These are phyloP conservation scores for Ophiostoma australiae DNA, from an alignment of 2,329 filamentous ascomycete species.

Conservation along the genomic window DNA sequence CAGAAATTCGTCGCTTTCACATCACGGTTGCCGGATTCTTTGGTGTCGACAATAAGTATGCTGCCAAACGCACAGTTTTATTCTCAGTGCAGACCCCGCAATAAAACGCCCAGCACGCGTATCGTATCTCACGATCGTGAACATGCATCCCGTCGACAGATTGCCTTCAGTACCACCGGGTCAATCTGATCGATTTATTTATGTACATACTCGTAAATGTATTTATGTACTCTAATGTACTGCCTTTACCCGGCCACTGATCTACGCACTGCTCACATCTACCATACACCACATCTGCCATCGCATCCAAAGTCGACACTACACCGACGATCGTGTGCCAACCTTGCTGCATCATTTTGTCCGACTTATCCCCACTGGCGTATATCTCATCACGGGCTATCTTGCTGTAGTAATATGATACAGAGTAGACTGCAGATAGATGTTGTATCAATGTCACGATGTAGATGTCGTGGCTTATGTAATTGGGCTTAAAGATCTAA, in stretches of 20 bases:
- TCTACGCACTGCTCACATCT: background rate
- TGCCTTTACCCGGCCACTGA: background rate
- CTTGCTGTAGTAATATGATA: background rate
- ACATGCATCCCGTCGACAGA: background rate
- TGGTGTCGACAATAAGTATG: background rate
- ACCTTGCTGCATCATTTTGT: background rate
- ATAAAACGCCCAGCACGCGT: background rate
- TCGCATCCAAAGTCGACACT: background rate
- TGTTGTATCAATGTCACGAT: background rate
- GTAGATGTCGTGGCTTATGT: background rate
- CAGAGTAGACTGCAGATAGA: background rate
- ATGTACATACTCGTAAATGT: background rate
- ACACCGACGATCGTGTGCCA: slow-evolving; percentile 2
- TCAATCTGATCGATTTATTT: background rate
- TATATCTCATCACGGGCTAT: background rate
- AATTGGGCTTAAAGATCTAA: background rate
- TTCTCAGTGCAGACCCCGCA: background rate
- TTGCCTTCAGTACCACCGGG: background rate
- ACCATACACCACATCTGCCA: background rate
- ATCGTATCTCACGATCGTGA: background rate
- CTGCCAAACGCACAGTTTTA: no score
- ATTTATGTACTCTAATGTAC: background rate
- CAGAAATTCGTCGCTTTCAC: background rate
- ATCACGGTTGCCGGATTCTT: background rate
- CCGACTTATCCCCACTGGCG: background rate